phyloP scores from a whole-genome alignment of 768 basidiomycete species.

The Tricholoma terreum region DNA sequence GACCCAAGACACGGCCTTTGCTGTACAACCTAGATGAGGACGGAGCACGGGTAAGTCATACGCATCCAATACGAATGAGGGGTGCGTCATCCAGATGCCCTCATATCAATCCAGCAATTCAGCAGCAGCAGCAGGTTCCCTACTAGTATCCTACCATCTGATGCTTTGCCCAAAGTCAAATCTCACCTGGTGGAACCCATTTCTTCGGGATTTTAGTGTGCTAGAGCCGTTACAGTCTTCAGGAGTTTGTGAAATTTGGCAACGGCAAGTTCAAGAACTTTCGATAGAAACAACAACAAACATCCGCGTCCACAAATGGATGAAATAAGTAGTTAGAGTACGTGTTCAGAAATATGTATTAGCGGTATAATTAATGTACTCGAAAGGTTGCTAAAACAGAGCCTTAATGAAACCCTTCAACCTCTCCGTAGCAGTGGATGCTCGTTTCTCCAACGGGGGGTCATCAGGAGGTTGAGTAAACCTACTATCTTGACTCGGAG shows the following conservation, averaged over 20 bases:
- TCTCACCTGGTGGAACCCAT: constrained; percentile 84
- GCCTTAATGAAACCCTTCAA: not conserved
- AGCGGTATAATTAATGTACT: not conserved
- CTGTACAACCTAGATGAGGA: constrained; percentile 73
- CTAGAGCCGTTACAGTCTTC: constrained; percentile 46
- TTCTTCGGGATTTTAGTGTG: constrained; percentile 48
- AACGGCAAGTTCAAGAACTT: constrained; percentile 21
- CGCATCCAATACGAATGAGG: not conserved
- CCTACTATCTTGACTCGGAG: not conserved
- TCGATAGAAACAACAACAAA: constrained; percentile 32
- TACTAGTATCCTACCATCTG: constrained; percentile 13
- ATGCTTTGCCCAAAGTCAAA: constrained; percentile 18
- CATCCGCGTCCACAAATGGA: not conserved
- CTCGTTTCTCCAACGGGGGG: not conserved
- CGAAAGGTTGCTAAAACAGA: not conserved
- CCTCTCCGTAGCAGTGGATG: not conserved
- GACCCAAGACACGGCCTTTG: constrained; percentile 96
- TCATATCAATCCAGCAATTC: constrained; percentile 46
- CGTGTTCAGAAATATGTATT: not conserved
- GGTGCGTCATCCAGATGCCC: constrained; percentile 17
- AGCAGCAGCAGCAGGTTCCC: constrained; percentile 14
- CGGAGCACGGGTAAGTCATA: not conserved
- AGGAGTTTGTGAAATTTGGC: constrained; percentile 30
- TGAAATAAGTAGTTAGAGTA: not conserved
- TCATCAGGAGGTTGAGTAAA: not conserved